phyloP scores from a whole-genome alignment of 164 flowering plant species.

The Liriodendron chinense region DNA sequence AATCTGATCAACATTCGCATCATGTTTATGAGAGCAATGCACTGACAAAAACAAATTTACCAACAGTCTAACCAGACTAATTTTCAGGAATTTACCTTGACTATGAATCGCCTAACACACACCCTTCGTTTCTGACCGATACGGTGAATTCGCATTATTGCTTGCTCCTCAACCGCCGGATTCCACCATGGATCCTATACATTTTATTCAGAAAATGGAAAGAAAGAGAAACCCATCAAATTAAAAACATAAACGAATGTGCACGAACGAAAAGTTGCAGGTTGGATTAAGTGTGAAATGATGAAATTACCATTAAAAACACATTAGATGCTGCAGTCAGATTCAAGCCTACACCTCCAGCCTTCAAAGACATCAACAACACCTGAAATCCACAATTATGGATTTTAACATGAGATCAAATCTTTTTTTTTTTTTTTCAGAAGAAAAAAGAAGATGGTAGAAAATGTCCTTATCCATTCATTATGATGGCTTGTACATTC shows the following conservation, averaged over 20 bases:
- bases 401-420: too few species aligned
- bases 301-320: conserved; percentile 57
- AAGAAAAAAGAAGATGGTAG: too few species aligned
- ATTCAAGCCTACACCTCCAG: conserved; percentile 88
- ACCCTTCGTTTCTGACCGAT: conserved; percentile 76
- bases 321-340: conserved; percentile 82
- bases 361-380: conserved; percentile 70
- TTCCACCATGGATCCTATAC: conserved; percentile 95
- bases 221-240: background rate
- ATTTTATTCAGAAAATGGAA: background rate
- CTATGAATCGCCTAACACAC: conserved; percentile 66
- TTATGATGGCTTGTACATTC: too few species aligned
- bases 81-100: conserved; percentile 38
- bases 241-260: background rate
- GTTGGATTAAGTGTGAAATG: background rate
- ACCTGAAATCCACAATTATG: conserved; percentile 38
- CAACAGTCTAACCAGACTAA: too few species aligned
- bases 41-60: too few species aligned
- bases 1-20: too few species aligned
- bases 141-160: conserved; percentile 82
- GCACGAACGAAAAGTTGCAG: background rate
- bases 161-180: conserved; percentile 90
- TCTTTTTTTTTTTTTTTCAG: too few species aligned
- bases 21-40: too few species aligned
- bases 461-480: too few species aligned